These are phyloP conservation scores for Mollisia scopiformis DNA, from an alignment of 2,329 filamentous ascomycete species.

Conservation along the genomic window DNA sequence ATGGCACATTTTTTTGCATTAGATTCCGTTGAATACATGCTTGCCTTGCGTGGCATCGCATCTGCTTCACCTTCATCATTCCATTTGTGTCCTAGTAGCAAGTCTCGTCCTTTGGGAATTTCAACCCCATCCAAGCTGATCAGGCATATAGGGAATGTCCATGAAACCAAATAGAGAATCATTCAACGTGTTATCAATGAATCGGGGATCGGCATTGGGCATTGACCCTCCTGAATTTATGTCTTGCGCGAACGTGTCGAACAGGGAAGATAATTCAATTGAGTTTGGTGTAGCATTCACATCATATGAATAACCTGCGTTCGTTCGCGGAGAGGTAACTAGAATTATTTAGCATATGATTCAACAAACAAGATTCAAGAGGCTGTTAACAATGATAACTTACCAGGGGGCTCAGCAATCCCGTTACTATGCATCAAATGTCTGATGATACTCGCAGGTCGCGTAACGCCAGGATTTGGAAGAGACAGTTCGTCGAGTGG, in stretches of 20 bases:
- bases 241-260: background rate
- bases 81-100: too few relatives aligned
- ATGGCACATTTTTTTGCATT: too few relatives aligned
- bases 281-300: background rate
- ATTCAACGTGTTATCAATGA: background rate
- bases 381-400: background rate
- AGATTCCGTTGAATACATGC: too few relatives aligned
- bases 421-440: background rate
- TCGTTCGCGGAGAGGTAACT: background rate
- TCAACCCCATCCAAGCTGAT: background rate
- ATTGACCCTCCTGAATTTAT: background rate
- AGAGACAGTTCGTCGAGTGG: constrained; percentile 39
- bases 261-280: background rate
- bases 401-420: background rate
- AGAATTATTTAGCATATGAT: background rate
- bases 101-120: too few relatives aligned
- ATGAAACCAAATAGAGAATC: background rate
- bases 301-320: background rate
- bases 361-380: background rate
- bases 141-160: background rate
- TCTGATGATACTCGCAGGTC: constrained; percentile 16
- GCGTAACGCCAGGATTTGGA: constrained; percentile 31
- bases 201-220: background rate
- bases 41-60: too few relatives aligned
- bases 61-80: too few relatives aligned